phyloP scores from a whole-genome alignment of 345 rosid species.

The Corchorus capsularis region DNA sequence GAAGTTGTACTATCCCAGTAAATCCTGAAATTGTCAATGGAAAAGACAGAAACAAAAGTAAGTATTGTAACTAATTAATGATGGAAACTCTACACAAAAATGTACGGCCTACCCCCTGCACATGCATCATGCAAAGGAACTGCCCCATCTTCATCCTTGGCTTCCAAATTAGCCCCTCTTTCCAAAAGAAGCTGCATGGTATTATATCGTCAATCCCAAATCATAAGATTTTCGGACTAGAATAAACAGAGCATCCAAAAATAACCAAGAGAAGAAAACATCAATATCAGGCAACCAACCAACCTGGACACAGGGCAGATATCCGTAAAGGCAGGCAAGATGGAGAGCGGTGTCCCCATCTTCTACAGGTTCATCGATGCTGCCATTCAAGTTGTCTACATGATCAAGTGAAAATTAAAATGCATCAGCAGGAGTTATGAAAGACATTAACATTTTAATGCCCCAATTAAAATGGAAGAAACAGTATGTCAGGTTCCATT shows the following conservation, averaged over 20 bases:
- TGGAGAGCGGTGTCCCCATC: constrained; percentile 95
- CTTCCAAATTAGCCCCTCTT: constrained; percentile 85
- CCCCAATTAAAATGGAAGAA: neutral
- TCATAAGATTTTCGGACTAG: neutral
- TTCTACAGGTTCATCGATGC: constrained; percentile 81
- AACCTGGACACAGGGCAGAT: constrained; percentile 85
- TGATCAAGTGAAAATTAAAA: neutral
- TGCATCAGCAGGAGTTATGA: neutral
- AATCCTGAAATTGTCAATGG: constrained; percentile 46
- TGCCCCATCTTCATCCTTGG: constrained; percentile 90
- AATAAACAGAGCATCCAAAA: neutral
- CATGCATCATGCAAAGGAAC: constrained; percentile 94
- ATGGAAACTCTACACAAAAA: neutral
- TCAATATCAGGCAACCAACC: constrained; percentile 21
- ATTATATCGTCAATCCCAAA: neutral
- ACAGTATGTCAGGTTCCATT: neutral
- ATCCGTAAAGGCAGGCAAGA: constrained; percentile 83
- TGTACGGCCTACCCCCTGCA: constrained; percentile 65
- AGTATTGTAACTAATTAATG: neutral
- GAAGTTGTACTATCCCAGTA: constrained; percentile 62
- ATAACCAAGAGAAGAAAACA: neutral
- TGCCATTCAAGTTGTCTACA: constrained; percentile 70
- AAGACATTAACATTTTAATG: neutral
- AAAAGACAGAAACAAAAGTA: neutral
- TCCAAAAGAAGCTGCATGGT: constrained; percentile 69